These are phyloP conservation scores for Calcarisporium arbuscula DNA, from an alignment of 2,329 filamentous ascomycete species.

Conservation along the genomic window DNA sequence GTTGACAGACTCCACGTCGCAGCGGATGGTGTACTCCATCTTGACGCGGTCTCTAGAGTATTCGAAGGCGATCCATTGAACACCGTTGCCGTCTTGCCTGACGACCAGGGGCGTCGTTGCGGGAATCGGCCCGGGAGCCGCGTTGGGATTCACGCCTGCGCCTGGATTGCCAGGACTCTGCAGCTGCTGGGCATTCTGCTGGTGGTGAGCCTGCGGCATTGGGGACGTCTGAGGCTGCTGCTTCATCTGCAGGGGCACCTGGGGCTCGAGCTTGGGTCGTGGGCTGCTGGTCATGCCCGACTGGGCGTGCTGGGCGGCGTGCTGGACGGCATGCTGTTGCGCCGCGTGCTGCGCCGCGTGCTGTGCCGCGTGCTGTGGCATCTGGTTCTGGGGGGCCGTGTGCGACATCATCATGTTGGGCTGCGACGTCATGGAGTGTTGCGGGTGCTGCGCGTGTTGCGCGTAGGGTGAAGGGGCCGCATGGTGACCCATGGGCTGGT, in stretches of 20 bases:
- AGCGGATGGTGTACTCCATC: conserved; percentile 99
- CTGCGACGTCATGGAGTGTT: conserved; percentile 57
- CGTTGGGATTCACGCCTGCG: conserved; percentile 71
- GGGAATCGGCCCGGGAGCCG: conserved; percentile 91
- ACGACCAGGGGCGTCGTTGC: conserved; percentile 94
- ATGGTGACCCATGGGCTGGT: conserved; percentile 62
- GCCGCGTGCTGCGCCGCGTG: conserved; percentile 50
- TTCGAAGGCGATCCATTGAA: conserved; percentile 98
- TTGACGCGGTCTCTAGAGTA: conserved; percentile 96
- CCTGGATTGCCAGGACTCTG: conserved; percentile 30
- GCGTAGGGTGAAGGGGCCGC: conserved; percentile 53
- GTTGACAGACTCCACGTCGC: conserved; percentile 94
- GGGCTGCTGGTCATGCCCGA: conserved; percentile 54
- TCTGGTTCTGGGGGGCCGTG: conserved; percentile 48
- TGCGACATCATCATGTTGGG: conserved; percentile 63
- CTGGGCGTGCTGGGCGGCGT: conserved; percentile 45
- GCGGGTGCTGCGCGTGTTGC: conserved; percentile 45
- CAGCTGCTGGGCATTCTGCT: conserved; percentile 30
- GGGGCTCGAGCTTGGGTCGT: conserved; percentile 56
- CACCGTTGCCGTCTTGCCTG: conserved; percentile 88
- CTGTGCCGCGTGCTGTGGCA: conserved; percentile 53
- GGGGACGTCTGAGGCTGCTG: conserved; percentile 35
- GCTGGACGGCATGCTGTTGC: conserved; percentile 52
- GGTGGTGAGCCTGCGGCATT: conserved; percentile 29
- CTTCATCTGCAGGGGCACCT: conserved; percentile 55